phyloP scores from a whole-genome alignment of 2,329 filamentous ascomycete species.

The Chrysoporthe cubensis region DNA sequence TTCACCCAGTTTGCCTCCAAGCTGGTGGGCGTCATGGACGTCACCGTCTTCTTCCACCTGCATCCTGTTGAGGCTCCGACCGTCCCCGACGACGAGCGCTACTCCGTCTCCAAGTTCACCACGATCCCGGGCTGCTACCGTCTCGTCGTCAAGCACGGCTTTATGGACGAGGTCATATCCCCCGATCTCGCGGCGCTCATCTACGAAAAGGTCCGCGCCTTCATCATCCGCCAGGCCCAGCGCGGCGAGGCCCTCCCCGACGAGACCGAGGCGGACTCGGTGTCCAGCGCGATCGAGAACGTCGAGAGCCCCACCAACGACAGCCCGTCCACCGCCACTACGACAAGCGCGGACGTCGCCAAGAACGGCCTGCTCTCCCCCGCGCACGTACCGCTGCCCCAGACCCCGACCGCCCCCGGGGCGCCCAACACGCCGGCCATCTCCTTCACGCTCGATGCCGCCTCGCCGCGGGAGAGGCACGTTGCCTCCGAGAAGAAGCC shows the following conservation, averaged over 20 bases:
- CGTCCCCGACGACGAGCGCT: conserved; percentile 51
- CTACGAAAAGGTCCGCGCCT: conserved; percentile 58
- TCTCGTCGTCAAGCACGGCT: conserved; percentile 70
- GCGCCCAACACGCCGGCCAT: conserved; percentile 8
- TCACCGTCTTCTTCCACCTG: conserved; percentile 73
- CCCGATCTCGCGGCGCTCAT: conserved; percentile 64
- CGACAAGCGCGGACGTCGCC: conserved; percentile 11
- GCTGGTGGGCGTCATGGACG: conserved; percentile 66
- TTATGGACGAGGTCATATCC: conserved; percentile 70
- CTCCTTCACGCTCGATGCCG: neutral
- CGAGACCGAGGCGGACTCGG: conserved; percentile 24
- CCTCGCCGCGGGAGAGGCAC: conserved; percentile 12
- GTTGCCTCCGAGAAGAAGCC: conserved; percentile 14
- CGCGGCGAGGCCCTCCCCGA: conserved; percentile 27
- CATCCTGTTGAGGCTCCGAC: conserved; percentile 63
- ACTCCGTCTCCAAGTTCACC: conserved; percentile 45
- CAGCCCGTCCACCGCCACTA: neutral
- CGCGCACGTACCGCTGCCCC: neutral
- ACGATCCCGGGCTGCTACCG: conserved; percentile 67
- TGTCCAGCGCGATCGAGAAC: conserved; percentile 24
- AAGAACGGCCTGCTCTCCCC: neutral
- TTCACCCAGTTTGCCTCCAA: conserved; percentile 75
- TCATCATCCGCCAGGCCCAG: conserved; percentile 44
- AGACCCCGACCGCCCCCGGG: neutral
- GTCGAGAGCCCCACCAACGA: conserved; percentile 7